Base-by-base conservation (phyloP, 208 protist species). In the Herpetomonas tarakana region DNA sequence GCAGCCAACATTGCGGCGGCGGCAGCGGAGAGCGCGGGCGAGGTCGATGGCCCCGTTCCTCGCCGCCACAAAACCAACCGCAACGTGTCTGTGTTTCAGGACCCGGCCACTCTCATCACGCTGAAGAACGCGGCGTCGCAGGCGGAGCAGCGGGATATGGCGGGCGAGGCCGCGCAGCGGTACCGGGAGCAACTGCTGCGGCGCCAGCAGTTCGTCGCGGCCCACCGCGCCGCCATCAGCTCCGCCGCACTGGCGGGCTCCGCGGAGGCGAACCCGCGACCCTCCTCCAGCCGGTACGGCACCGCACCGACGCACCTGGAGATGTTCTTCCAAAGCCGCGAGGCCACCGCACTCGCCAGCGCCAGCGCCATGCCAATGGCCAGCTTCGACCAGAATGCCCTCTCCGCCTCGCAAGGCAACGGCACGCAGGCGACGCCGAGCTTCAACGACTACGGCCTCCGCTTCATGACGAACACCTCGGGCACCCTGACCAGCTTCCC, bases 401-500 rank as follows among this genome's bases (percentile, higher is more conserved):
- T 14, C 14, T 41, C 35, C 35, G 6, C 35, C 14, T 6, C 35
- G 6, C 9, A 18, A 14, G 35, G 35, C 35, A 41, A 41, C 35
- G 35, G 35, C 14, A 41, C 35, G 35, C 35, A 41, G 35, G 14
- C 35, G 14, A 6, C 6, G 35, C 9, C 35, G 14, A 41, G 35
- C 35, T 41, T 41, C 35, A 41, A 41, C 35, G 35, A 41, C 14
- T 41, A 41, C 35, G 35, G 35, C 9, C 35, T 41, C 9, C 35
- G 35, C 35, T 41, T 41, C 35, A 41, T 41, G 35, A 41, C 35
- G 9, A 41, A 41, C 35, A 41, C 35, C 35, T 41, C 35, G 35
- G 35, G 35, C 35, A 41, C 35, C 35, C 14, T 14, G 14, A 41
- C 35, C 9, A 41, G 35, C 35, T 41, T 41, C 14, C 35, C 14